These are phyloP conservation scores for Punctularia strigosozonata DNA, from an alignment of 768 basidiomycete species.

Conservation along the genomic window DNA sequence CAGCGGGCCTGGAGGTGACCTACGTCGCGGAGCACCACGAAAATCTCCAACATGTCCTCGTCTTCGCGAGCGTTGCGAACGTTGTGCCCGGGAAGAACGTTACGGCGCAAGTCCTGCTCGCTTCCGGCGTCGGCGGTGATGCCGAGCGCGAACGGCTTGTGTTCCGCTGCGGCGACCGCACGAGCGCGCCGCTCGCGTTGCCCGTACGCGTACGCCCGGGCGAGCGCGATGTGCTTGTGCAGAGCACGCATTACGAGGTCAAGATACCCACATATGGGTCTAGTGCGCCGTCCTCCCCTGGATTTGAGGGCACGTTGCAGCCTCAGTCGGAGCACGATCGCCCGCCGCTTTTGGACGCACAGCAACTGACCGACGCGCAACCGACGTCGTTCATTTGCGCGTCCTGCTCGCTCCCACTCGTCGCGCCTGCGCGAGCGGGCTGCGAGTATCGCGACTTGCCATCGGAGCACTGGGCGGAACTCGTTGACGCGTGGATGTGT, in stretches of 20 bases:
- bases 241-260: constrained; percentile 55
- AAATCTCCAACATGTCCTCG: constrained; percentile 66
- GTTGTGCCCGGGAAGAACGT: constrained; percentile 37
- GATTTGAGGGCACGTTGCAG: no score
- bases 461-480: constrained; percentile 94
- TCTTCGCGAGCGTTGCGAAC: constrained; percentile 54
- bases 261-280: constrained; percentile 52
- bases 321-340: constrained; percentile 15
- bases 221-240: constrained; percentile 42
- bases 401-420: constrained; percentile 66
- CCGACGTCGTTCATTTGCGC: constrained; percentile 68
- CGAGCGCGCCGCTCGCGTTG: constrained; percentile 45
- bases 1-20: constrained; percentile 26
- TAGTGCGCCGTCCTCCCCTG: no score
- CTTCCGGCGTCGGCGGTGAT: constrained; percentile 21
- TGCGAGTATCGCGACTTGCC: constrained; percentile 90
- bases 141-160: constrained; percentile 42
- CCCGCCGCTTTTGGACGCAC: constrained; percentile 54
- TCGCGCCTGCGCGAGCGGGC: no score
- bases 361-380: constrained; percentile 39
- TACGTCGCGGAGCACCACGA: constrained; percentile 78
- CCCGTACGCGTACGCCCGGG: constrained; percentile 50
- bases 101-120: constrained; percentile 54
- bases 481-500: constrained; percentile 98
- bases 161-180: constrained; percentile 45